Base-by-base conservation (phyloP, 1,139 yeast genomes). In the Sugiyamaella castrensis region DNA sequence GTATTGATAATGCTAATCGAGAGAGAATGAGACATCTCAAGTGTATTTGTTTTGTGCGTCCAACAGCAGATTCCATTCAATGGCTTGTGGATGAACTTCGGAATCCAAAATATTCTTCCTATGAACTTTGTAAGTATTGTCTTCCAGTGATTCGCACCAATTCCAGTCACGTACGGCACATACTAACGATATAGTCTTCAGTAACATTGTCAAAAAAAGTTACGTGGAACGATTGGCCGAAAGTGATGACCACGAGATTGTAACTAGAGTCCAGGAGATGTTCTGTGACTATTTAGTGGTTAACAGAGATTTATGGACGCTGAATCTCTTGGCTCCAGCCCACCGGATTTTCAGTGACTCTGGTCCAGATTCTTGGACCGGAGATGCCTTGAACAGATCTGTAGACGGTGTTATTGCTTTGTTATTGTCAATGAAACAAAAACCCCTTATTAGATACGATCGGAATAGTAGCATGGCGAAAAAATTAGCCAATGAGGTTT, bases 211-310 rank as follows among this genome's bases (percentile, higher is more conserved):
- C 31, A 74, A 80, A 47, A 91, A 91, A 67, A 73, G 81, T 32
- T 86, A 87, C 55, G 68, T 92, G 57, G 99, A 94, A 64, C 75
- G 85, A 48, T 65, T 92, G 36, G 98, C 98, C 0, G 96, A 88
- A 65, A 79, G 87, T 2, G 99, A 92, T 66, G 94, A 87, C 62
- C 75, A 81, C 60, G 98, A 91, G 63, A 80, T 81, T 6, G 86
- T 94, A 8, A 71, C 76, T 4, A 79, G 78, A 54, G 89, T 92
- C 2, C 80, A 84, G 53, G 98, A 92, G 63, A 65, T 89, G 42
- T 92, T 88, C 63, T 87, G 84, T 56, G 98, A 92, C 65, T 91
- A 84, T 64, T 74, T 79, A 54, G 82, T 87, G 6, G 71, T 89
- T 47, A 88, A 88, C 65, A 74, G 74, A 51, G 85, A 86, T 59